Evolutionary conservation across 345 rosid genomes (phyloP), one percentile per base, ranked within the genome.

Genomic region (Brassica incana): DNA sequence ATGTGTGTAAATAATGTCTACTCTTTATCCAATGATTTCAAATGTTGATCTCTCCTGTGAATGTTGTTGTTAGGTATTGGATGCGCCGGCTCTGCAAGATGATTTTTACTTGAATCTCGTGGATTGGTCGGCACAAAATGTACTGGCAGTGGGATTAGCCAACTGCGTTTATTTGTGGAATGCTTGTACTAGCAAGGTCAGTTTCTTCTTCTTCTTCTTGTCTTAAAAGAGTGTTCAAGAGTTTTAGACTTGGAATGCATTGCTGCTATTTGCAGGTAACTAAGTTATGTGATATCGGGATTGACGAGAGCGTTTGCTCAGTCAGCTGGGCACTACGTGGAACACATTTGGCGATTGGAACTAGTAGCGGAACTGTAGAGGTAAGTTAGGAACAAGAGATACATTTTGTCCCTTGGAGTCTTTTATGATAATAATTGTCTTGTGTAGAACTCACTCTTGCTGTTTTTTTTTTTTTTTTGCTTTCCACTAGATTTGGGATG

Each of bases 81-180:
- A 96, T 81, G 99, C 99, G 30, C 99, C 99, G 6, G 95, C 98
- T 35, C 83, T 96, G 90, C 97, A 93, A 85, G 99, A 96, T 87
- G 99, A 96, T 87, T 96, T 93, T 83, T 96, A 96, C 81, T 87
- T 93, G 87, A 96, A 96, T 81, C 86, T 96, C 11, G 97, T 93
- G 81, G 97, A 96, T 71, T 96, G 98, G 99, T 96, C 98, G n/a
- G 87, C 97, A 2, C 90, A 90, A 73, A 96, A 96, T 75, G 97
- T 96, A 71, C 81, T 93, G 74, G 94, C 98, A 0, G 99, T 96
- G 43, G 99, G 99, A 69, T 80, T 96, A 78, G 98, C 90, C 36
- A 93, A 88, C 79, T 96, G 99, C 69, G 99, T 96, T 36, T 96
- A 96, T 84, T 73, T 96, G 84, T 96, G 98, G 99, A 96, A 96